Evolutionary conservation across 805 yeast genomes (phyloP).

Genomic region (Saccharomyces paradoxus): DNA sequence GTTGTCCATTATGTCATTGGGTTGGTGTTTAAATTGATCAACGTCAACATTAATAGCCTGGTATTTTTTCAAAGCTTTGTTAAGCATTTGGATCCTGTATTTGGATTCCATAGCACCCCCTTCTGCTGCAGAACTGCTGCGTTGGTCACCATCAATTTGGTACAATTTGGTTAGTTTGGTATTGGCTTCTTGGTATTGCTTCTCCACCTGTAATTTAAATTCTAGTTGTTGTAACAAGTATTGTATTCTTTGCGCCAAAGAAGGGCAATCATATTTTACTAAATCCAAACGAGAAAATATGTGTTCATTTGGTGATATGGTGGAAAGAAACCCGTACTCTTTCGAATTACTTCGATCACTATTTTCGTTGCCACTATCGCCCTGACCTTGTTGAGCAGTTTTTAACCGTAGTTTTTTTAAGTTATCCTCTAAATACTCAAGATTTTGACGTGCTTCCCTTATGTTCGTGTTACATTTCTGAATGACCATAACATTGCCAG

Average conservation of each 20-base stretch:
- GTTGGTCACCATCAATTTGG: constrained; percentile 83
- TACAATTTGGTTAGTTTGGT: constrained; percentile 82
- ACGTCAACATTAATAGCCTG: constrained; percentile 75
- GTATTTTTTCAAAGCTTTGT: constrained; percentile 76
- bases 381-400: constrained; percentile 3
- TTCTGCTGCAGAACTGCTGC: constrained; percentile 79
- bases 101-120: constrained; percentile 79
- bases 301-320: constrained; percentile 30
- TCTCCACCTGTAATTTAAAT: constrained; percentile 87
- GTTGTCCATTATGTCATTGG: constrained; percentile 50
- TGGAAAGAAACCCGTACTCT: constrained; percentile 32
- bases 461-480: constrained; percentile 86
- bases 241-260: constrained; percentile 88
- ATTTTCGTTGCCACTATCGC: constrained; percentile 1
- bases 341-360: constrained; percentile 5
- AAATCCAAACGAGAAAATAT: constrained; percentile 65
- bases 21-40: constrained; percentile 50
- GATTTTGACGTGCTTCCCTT: constrained; percentile 84
- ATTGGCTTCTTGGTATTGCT: constrained; percentile 87
- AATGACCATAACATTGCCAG: constrained; percentile 73
- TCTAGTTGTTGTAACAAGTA: constrained; percentile 92
- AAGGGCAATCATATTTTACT: constrained; percentile 87
- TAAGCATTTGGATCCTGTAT: constrained; percentile 75
- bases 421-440: constrained; percentile 77
- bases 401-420: constrained; percentile 46